Conservation (phyloP, 2,329 filamentous ascomycete species). For the Xylaria sp. region DNA sequence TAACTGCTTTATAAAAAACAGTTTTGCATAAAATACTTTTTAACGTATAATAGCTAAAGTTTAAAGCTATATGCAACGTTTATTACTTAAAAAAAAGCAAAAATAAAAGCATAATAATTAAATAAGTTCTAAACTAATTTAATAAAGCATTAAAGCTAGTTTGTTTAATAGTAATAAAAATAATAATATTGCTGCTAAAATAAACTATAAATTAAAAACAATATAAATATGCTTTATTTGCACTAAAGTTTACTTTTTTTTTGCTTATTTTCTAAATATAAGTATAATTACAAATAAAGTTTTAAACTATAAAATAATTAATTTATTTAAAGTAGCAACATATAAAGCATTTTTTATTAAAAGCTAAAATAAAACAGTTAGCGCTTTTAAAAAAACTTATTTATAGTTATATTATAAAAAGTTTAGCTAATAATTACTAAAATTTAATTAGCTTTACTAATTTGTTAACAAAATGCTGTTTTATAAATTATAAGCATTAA, state of each 20-base stretch:
- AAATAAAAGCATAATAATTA: constrained; percentile 4
- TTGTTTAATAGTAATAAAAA: constrained; percentile 7
- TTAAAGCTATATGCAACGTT: neutral
- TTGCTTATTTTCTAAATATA: constrained; percentile 7
- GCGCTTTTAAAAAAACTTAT: too few relatives aligned
- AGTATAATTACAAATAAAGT: neutral
- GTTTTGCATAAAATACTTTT: too few relatives aligned
- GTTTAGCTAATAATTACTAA: neutral
- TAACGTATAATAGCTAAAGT: neutral
- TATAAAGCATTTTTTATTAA: too few relatives aligned
- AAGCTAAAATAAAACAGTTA: too few relatives aligned
- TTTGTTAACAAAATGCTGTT: neutral
- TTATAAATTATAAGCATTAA: too few relatives aligned
- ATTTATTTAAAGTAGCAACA: too few relatives aligned
- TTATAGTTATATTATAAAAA: neutral
- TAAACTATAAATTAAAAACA: neutral
- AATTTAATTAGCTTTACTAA: neutral
- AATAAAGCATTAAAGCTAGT: constrained; percentile 4
- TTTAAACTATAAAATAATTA: neutral
- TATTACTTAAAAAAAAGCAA: constrained; percentile 8
- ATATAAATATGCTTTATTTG: neutral
- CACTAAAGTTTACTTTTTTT: neutral
- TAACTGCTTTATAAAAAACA: too few relatives aligned
- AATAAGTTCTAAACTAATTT: constrained; percentile 1
- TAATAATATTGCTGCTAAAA: constrained; percentile 6